phyloP scores from a whole-genome alignment of 495 filamentous ascomycete species.

The Tuber borchii region DNA sequence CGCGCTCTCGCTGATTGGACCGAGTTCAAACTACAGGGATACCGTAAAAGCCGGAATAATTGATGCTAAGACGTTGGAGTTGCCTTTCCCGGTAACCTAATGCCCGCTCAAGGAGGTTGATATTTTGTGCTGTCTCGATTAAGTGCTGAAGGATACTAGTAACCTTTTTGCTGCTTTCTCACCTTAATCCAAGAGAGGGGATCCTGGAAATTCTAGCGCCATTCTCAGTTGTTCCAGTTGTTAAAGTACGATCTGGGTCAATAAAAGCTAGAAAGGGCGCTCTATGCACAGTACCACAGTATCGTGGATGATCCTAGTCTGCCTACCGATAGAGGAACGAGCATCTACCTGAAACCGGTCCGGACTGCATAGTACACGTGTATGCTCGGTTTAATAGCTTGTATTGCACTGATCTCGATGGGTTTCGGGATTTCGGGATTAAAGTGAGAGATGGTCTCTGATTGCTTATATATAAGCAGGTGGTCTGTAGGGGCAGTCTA shows the following conservation, averaged over 20 bases:
- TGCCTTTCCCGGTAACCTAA: too few relatives aligned
- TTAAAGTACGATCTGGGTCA: neutral
- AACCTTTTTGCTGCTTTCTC: too few relatives aligned
- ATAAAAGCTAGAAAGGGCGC: neutral
- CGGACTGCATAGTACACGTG: neutral
- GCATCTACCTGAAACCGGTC: neutral
- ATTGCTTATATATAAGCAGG: neutral
- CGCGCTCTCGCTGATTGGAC: neutral
- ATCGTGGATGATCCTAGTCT: neutral
- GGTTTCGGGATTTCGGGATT: neutral
- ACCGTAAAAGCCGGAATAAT: neutral
- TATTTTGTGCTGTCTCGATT: too few relatives aligned
- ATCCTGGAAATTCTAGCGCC: too few relatives aligned
- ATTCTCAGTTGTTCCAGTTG: too few relatives aligned
- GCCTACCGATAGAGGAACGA: neutral
- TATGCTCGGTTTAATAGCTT: neutral
- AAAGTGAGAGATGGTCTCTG: neutral
- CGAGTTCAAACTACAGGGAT: neutral
- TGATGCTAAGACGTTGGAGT: too few relatives aligned
- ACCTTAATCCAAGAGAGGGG: too few relatives aligned
- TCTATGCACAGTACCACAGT: neutral
- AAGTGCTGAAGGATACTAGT: too few relatives aligned
- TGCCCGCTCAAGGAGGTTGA: too few relatives aligned
- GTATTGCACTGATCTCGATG: neutral
- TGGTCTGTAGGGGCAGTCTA: neutral